Evolutionary conservation across 495 filamentous ascomycete species (phyloP), one percentile per base, ranked within the genome.

Genomic region (Podospora pseudoanserina): DNA sequence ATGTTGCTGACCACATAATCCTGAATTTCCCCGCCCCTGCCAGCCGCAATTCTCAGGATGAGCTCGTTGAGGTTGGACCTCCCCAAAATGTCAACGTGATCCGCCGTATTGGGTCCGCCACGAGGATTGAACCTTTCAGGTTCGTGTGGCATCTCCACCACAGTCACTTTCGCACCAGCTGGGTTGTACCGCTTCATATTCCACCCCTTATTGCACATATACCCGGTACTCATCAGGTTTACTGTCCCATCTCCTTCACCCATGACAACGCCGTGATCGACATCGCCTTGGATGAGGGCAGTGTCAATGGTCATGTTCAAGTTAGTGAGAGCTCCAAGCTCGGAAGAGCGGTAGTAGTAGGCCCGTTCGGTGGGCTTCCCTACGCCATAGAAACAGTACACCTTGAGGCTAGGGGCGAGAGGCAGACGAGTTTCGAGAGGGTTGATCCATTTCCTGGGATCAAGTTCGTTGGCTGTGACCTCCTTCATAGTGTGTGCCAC

Each of bases 151-250:
- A 98, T 98, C 80, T 98, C 95, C 71, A 88, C 92, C 3, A 92
- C 90, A 65, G 90, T 94, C 74, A 99, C 82, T 72, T 92, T 85
- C 3, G 89, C 84, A 0, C 88, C 88, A 0, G 92, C 91, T 0
- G 95, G 95, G 75, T 99, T 99, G 73, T 94, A 99, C 20, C 95
- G 86, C 74, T 92, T 93, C 72, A 98, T 91, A 63, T 87, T 86
- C 95, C 95, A 99, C 27, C 95, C 95, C 74, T 90, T 91, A 70
- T 91, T 88, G 78, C 95, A 99, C 95, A 99, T 98, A 75, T 97
- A 99, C 3, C 93, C 95, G 3, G 86, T 88, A 71, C 91, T 94
- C 59, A 99, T 79, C 6, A 99, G 78, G 64, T 91, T 93, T 66
- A 98, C 94, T 3, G 95, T 99, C 5, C 95, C 95, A 74, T 99